Conservation (phyloP, 2,329 filamentous ascomycete genomes). For the Scedosporium dehoogii region DNA sequence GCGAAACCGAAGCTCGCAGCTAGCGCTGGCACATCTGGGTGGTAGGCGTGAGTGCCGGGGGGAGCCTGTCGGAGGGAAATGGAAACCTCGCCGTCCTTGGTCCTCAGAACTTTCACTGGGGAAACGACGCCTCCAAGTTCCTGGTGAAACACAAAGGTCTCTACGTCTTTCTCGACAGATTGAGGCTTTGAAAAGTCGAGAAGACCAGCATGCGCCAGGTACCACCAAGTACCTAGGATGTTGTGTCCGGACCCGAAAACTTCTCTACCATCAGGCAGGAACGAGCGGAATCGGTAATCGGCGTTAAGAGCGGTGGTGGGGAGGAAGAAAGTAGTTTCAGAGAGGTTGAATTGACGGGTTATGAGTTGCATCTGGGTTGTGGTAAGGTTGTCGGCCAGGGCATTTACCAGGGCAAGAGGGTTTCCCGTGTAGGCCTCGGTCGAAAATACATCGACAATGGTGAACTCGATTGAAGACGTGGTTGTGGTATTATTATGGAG, state of each 20-base stretch:
- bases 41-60: slow-evolving; percentile 8
- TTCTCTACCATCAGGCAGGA: slow-evolving; percentile 13
- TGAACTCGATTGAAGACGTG: slow-evolving; percentile 17
- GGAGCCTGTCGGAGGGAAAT: slow-evolving; percentile 11
- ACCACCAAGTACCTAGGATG: slow-evolving; percentile 16
- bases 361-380: slow-evolving; percentile 14
- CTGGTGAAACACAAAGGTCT: slow-evolving; percentile 9
- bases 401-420: slow-evolving; percentile 13
- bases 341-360: slow-evolving; percentile 15
- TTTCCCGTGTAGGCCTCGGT: slow-evolving; percentile 12
- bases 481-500: not conserved
- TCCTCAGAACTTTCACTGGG: slow-evolving; percentile 7
- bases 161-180: not conserved
- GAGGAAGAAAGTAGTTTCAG: slow-evolving; percentile 14
- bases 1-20: slow-evolving; percentile 8
- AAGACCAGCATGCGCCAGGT: slow-evolving; percentile 9
- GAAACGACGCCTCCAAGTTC: slow-evolving; percentile 9
- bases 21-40: slow-evolving; percentile 7
- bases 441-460: slow-evolving; percentile 14
- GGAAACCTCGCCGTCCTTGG: not conserved
- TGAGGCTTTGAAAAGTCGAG: slow-evolving; percentile 8
- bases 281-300: slow-evolving; percentile 12
- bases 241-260: slow-evolving; percentile 15
- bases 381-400: slow-evolving; percentile 8
- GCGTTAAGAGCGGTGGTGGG: not conserved